Base-by-base conservation (phyloP, 2,329 filamentous ascomycete genomes). In the Cercospora canescens region DNA sequence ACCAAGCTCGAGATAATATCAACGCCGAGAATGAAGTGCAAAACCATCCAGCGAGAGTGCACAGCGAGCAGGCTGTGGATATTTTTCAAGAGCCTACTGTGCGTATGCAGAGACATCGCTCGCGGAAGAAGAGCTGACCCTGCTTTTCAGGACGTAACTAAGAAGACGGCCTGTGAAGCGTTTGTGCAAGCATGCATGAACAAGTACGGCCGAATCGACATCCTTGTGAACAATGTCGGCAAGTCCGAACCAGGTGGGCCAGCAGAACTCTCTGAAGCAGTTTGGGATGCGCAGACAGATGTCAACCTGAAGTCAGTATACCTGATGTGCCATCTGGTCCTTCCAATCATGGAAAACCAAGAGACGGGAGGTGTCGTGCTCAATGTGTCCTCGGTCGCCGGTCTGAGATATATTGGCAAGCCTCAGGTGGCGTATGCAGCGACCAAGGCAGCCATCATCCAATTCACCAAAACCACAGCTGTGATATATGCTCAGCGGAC, bases 371-470 rank as follows among this genome's bases (percentile, higher is more conserved):
- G 80, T 0, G 76, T 78, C 0, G 76, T 87, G 1, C 60, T 73
- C 16, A 76, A 73, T 30, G 70, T 75, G 11, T 61, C 66, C 11
- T 85, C 80, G 24, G 82, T 88, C 16, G 84, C 85, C 0, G 85
- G 84, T 0, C 65, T 88, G 45, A 75, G 85, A 0, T 86, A 87
- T 75, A 78, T 83, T 69, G 74, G 78, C 39, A 84, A 84, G 67
- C 80, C 82, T 4, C 85, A 88, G 70, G 79, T 88, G 1, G 85
- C 81, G 0, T 87, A 88, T 70, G 83, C 82, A 79, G 89, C 90
- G 18, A 91, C 89, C 79, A 94, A 94, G 85, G 90, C 91, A 6
- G 91, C 89, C 73, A 89, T 93, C 50, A 86, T 92, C 72, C 89
- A 92, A 78, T 86, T 93, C 63, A 89, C 88, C 78, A 92, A 91